These are phyloP conservation scores for Tuber calosporum DNA, from an alignment of 495 filamentous ascomycete genomes.

Conservation along the genomic window DNA sequence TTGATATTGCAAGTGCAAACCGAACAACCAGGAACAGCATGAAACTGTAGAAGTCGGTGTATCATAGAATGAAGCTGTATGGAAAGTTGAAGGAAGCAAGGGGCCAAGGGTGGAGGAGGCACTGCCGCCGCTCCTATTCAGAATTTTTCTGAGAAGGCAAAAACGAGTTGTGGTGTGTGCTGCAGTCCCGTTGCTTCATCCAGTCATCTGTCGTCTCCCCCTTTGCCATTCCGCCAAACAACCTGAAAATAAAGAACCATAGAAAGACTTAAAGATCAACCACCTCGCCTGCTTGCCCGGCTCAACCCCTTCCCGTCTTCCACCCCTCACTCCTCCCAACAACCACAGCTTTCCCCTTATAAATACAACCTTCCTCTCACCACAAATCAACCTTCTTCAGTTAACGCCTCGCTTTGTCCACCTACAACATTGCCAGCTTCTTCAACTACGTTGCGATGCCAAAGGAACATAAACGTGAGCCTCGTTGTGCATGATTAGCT, in stretches of 20 bases:
- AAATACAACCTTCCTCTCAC: conserved; percentile 10
- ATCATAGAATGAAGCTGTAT: conserved; percentile 1
- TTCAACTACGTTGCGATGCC: conserved; percentile 26
- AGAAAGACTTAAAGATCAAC: conserved; percentile 25
- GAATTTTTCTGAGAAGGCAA: not conserved
- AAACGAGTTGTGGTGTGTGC: not conserved
- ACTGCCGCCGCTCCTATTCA: too few relatives aligned
- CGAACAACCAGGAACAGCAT: not conserved
- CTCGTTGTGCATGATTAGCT: not conserved
- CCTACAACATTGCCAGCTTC: not conserved
- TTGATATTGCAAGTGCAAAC: not conserved
- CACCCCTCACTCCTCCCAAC: conserved; percentile 18
- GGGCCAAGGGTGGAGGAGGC: not conserved
- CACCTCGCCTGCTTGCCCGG: conserved; percentile 13
- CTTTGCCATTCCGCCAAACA: not conserved
- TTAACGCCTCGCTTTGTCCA: not conserved
- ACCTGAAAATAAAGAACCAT: not conserved
- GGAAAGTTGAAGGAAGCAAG: not conserved
- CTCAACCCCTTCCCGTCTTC: conserved; percentile 20
- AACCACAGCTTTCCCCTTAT: conserved; percentile 13
- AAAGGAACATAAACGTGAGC: conserved; percentile 40
- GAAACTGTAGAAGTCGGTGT: not conserved
- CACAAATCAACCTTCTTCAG: conserved; percentile 6
- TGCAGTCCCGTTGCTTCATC: not conserved
- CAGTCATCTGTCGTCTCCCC: not conserved